Evolutionary conservation across 2,329 filamentous ascomycete species (phyloP).

Genomic region (Xylogone sp.): DNA sequence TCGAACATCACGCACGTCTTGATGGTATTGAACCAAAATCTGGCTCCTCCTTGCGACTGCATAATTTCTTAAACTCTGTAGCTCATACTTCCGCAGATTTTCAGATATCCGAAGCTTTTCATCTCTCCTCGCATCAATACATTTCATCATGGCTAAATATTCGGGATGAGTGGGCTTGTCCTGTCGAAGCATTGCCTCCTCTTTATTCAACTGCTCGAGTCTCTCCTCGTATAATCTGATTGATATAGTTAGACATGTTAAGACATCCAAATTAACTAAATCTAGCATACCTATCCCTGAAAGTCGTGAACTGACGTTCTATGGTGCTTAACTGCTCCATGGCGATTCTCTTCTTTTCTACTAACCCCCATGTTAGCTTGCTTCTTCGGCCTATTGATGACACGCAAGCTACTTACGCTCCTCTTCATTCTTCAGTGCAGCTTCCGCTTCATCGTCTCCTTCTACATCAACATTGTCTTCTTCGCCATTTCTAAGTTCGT

Average conservation of each 20-base stretch:
- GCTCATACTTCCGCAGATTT: slow-evolving; percentile 68
- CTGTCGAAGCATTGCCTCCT: slow-evolving; percentile 58
- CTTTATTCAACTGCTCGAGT: slow-evolving; percentile 72
- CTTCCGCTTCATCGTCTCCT: slow-evolving; percentile 56
- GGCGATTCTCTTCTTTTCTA: slow-evolving; percentile 73
- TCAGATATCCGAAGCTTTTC: slow-evolving; percentile 75
- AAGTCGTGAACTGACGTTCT: slow-evolving; percentile 82
- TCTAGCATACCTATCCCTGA: slow-evolving; percentile 69
- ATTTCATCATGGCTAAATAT: slow-evolving; percentile 84
- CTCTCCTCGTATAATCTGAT: slow-evolving; percentile 82
- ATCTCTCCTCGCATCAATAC: slow-evolving; percentile 76
- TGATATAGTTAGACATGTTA: slow-evolving; percentile 10
- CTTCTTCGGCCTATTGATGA: background rate
- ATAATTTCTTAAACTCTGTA: slow-evolving; percentile 68
- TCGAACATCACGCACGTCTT: slow-evolving; percentile 76
- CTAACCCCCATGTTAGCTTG: slow-evolving; percentile 43
- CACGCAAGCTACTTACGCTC: slow-evolving; percentile 45
- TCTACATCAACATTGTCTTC: slow-evolving; percentile 53
- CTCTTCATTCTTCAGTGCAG: slow-evolving; percentile 59
- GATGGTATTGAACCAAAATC: slow-evolving; percentile 86
- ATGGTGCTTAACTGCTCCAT: slow-evolving; percentile 76
- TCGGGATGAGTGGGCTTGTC: slow-evolving; percentile 78
- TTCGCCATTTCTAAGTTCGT: slow-evolving; percentile 36
- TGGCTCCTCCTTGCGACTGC: slow-evolving; percentile 81
- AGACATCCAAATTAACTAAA: background rate